These are phyloP conservation scores for Paecilomyces fulvus DNA, from an alignment of 2,329 filamentous ascomycete genomes.

Conservation along the genomic window DNA sequence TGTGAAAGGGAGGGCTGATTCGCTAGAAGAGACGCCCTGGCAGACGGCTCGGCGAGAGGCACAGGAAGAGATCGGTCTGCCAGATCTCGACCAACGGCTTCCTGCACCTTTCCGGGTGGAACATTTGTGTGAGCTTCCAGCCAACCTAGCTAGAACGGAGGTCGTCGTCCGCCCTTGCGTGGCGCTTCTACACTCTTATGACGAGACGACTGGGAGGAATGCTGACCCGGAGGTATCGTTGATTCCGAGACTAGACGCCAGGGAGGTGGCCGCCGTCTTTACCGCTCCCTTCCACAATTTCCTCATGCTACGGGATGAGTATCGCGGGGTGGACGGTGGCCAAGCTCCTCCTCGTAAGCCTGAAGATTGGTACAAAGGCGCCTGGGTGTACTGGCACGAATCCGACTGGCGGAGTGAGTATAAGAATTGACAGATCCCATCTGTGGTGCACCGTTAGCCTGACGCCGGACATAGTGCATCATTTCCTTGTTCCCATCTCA, in stretches of 20 bases:
- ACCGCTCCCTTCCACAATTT: constrained; percentile 84
- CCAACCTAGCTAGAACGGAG: constrained; percentile 63
- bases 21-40: constrained; percentile 50
- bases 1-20: constrained; percentile 46
- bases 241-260: constrained; percentile 74
- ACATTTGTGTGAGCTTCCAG: constrained; percentile 76
- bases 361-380: constrained; percentile 75
- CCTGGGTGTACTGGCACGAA: constrained; percentile 72
- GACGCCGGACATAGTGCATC: constrained; percentile 54
- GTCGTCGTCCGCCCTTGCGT: constrained; percentile 68
- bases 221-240: constrained; percentile 58
- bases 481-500: constrained; percentile 78
- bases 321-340: constrained; percentile 27
- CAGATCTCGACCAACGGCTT: constrained; percentile 59
- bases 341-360: constrained; percentile 34
- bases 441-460: not conserved
- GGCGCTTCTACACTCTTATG: constrained; percentile 63
- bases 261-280: constrained; percentile 90
- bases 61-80: constrained; percentile 85
- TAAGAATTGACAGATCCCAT: not conserved
- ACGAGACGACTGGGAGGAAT: constrained; percentile 32
- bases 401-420: constrained; percentile 57
- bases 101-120: constrained; percentile 75
- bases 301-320: constrained; percentile 53
- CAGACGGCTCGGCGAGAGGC: constrained; percentile 84